Conservation (phyloP, 352 stramenopile species). For the Phytophthora ohioensis region DNA sequence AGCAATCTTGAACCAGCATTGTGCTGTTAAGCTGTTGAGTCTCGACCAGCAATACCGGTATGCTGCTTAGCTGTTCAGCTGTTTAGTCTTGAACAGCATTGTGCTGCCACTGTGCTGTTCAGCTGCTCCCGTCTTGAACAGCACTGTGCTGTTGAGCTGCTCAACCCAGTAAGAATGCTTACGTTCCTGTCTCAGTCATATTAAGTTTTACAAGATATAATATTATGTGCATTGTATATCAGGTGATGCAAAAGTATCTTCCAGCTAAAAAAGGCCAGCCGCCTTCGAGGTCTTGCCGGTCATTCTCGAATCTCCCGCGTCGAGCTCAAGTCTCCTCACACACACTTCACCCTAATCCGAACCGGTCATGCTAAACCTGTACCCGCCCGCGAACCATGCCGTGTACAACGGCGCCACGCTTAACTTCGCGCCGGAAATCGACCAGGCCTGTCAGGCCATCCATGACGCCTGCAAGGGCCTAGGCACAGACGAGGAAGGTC, state of each 20-base stretch:
- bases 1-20: no score
- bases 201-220: not conserved
- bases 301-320: constrained; percentile 21
- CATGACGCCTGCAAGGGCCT: constrained; percentile 72
- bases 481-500: constrained; percentile 64
- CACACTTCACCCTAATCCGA: not conserved
- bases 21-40: no score
- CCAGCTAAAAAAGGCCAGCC: constrained; percentile 3
- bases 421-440: constrained; percentile 55
- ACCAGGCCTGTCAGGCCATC: constrained; percentile 63
- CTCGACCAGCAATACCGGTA: no score
- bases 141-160: no score
- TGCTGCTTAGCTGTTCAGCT: no score
- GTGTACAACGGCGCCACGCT: constrained; percentile 60
- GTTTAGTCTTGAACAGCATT: no score
- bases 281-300: not conserved
- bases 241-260: constrained; percentile 10
- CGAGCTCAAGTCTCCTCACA: constrained; percentile 10
- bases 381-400: constrained; percentile 72
- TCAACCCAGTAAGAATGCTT: not conserved
- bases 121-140: not conserved
- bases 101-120: no score
- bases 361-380: constrained; percentile 74
- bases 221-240: not conserved
- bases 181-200: not conserved